Conservation (phyloP, 2,329 filamentous ascomycete species). For the Juglanconis oblonga region DNA sequence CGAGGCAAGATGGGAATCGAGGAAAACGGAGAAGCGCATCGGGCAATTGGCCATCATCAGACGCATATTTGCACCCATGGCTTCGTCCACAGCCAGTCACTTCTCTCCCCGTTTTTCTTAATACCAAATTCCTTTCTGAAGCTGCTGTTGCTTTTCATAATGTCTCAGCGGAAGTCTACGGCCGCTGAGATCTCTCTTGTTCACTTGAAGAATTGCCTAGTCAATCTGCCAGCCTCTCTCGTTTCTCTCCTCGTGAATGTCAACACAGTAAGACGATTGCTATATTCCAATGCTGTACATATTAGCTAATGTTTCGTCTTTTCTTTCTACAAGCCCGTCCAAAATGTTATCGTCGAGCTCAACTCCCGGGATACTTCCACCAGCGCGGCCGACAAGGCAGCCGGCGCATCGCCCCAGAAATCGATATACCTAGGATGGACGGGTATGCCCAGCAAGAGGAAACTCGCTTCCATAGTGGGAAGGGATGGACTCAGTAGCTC, state of each 20-base stretch:
- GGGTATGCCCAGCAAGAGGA: conserved; percentile 92
- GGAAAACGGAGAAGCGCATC: background rate
- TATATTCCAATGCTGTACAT: background rate
- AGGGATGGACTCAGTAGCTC: conserved; percentile 67
- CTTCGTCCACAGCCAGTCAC: background rate
- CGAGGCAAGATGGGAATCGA: background rate
- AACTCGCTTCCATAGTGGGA: conserved; percentile 67
- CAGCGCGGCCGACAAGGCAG: conserved; percentile 36
- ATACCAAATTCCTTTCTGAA: background rate
- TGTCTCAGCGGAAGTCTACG: conserved; percentile 47
- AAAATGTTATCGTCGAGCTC: conserved; percentile 95
- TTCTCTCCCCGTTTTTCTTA: background rate
- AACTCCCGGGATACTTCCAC: conserved; percentile 63
- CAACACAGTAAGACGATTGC: conserved; percentile 68
- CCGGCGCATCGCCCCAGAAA: conserved; percentile 47
- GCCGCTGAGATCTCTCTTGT: conserved; percentile 81
- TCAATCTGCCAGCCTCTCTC: conserved; percentile 84
- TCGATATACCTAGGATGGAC: conserved; percentile 95
- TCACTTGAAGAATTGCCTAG: conserved; percentile 89
- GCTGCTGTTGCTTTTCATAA: conserved; percentile 3
- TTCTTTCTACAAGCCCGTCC: conserved; percentile 62
- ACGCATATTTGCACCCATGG: background rate
- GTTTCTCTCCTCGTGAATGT: conserved; percentile 83
- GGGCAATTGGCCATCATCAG: background rate
- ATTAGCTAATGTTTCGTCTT: conserved; percentile 20